These are phyloP conservation scores for Aspergillus sp. DNA, from an alignment of 2,329 filamentous ascomycete genomes.

Conservation along the genomic window DNA sequence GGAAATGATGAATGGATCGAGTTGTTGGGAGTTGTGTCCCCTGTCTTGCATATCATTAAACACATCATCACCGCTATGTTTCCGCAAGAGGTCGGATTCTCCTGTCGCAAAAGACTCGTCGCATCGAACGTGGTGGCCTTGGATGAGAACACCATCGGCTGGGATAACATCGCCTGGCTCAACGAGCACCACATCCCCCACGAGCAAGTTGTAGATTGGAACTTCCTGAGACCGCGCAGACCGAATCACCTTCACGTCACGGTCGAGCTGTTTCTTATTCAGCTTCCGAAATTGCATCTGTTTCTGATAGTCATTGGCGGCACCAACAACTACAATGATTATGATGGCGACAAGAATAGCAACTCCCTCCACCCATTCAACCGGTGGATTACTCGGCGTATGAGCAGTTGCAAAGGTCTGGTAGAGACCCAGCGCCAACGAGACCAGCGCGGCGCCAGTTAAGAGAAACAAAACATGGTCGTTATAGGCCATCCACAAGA, in stretches of 20 bases:
- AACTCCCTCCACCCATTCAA: conserved; percentile 79
- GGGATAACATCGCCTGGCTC: conserved; percentile 70
- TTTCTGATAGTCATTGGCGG: conserved; percentile 76
- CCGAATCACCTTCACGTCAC: conserved; percentile 69
- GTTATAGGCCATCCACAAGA: conserved; percentile 78
- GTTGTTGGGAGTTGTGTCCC: conserved; percentile 53
- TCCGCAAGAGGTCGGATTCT: conserved; percentile 69
- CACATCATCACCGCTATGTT: conserved; percentile 60
- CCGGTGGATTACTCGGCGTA: conserved; percentile 44
- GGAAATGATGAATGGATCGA: conserved; percentile 77
- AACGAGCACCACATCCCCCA: conserved; percentile 68
- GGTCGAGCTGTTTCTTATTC: conserved; percentile 74
- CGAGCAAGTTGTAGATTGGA: conserved; percentile 65
- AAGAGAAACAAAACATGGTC: conserved; percentile 73
- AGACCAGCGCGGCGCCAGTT: conserved; percentile 65
- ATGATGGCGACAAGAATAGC: conserved; percentile 73
- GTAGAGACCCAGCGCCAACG: conserved; percentile 69
- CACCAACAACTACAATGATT: conserved; percentile 71
- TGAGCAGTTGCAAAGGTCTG: conserved; percentile 59
- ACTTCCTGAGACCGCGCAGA: conserved; percentile 67
- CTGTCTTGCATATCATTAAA: conserved; percentile 59
- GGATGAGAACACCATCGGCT: conserved; percentile 65
- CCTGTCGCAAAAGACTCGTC: conserved; percentile 74
- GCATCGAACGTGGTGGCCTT: conserved; percentile 62
- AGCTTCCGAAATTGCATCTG: conserved; percentile 75